Evolutionary conservation across 1,284 basidiomycete species (phyloP).

Genomic region (Marasmius fiardii): DNA sequence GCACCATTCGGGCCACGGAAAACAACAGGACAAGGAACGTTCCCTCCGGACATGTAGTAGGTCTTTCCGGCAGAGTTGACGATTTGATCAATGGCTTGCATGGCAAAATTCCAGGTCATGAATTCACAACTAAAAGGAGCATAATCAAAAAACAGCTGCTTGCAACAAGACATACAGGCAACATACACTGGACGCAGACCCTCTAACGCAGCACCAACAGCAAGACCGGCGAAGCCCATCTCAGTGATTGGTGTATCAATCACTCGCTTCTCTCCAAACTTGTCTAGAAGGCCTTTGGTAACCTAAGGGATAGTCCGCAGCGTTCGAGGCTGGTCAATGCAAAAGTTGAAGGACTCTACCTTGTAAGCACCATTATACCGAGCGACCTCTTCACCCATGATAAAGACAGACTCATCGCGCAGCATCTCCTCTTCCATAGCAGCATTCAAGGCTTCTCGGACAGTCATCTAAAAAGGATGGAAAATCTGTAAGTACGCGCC

Average conservation of each 20-base stretch:
- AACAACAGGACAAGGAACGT: conserved; percentile 95
- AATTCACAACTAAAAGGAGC: conserved; percentile 83
- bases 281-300: conserved; percentile 97
- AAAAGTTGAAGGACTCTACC: conserved; percentile 39
- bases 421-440: conserved; percentile 99
- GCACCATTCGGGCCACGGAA: conserved; percentile 99
- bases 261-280: conserved; percentile 98
- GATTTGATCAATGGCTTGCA: conserved; percentile 99
- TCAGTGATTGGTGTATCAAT: conserved; percentile 98
- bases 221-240: conserved; percentile 98
- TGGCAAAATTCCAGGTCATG: conserved; percentile 97
- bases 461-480: conserved; percentile 75
- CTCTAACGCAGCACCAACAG: conserved; percentile 91
- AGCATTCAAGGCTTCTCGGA: conserved; percentile 95
- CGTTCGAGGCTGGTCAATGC: conserved; percentile 3
- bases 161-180: conserved; percentile 1
- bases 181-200: conserved; percentile 89
- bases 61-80: conserved; percentile 99
- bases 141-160: conserved; percentile 14
- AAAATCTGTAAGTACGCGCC: conserved; percentile 8
- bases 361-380: conserved; percentile 99
- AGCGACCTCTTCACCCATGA: conserved; percentile 98
- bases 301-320: conserved; percentile 47
- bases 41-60: conserved; percentile 99
- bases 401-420: conserved; percentile 92